phyloP scores from a whole-genome alignment of 202 grass and related monocot species.

The Carex arenaria region DNA sequence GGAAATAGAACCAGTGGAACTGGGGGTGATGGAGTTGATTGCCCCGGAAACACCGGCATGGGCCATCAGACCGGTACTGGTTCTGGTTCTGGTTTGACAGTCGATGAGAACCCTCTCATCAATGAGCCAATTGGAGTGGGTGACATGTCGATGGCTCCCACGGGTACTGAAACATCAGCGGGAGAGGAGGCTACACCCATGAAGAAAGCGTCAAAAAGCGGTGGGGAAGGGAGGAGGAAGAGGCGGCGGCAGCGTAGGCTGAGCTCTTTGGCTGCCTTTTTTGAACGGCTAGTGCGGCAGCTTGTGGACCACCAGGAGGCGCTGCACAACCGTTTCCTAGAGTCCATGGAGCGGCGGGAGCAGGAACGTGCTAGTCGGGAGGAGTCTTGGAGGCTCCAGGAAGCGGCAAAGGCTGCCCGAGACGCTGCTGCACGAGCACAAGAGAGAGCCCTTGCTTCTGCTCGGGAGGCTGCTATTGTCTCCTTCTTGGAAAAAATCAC shows the following conservation, averaged over 20 bases:
- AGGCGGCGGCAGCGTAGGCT: conserved; percentile 60
- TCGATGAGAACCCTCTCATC: conserved; percentile 62
- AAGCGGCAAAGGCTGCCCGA: conserved; percentile 55
- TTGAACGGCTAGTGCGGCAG: conserved; percentile 70
- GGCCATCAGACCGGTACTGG: conserved; percentile 66
- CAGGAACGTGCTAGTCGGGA: conserved; percentile 63
- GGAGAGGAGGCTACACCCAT: conserved; percentile 58
- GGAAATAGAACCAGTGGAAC: not conserved
- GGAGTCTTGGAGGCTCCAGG: conserved; percentile 77
- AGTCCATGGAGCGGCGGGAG: conserved; percentile 83
- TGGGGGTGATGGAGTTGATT: conserved; percentile 1
- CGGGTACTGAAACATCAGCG: conserved; percentile 54
- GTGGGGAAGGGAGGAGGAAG: conserved; percentile 40
- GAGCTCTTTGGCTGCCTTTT: conserved; percentile 66
- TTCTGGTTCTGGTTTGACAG: conserved; percentile 80
- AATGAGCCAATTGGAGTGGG: conserved; percentile 14
- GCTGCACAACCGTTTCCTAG: conserved; percentile 81
- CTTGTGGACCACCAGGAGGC: conserved; percentile 95
- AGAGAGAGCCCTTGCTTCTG: conserved; percentile 62
- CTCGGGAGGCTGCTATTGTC: conserved; percentile 70
- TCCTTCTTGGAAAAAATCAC: conserved; percentile 81
- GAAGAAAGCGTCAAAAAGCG: conserved; percentile 29
- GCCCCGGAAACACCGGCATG: not conserved
- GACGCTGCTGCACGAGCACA: conserved; percentile 53
- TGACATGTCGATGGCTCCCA: conserved; percentile 1